Evolutionary conservation across 306 rosid genomes (phyloP), one percentile per base, ranked within the genome.

Genomic region (Trifolium fragiferum): DNA sequence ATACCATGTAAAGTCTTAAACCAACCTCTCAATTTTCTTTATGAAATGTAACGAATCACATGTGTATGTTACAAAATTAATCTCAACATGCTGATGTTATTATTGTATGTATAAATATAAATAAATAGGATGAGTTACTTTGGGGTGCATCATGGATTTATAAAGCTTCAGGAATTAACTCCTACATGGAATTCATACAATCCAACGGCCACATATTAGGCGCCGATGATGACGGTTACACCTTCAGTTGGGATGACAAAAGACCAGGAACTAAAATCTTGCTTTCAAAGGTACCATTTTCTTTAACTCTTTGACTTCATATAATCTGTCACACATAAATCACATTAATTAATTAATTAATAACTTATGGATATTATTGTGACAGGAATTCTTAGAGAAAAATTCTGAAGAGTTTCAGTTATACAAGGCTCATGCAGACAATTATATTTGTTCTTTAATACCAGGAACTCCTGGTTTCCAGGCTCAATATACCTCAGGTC

Each of bases 81-180:
- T 16, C 7, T 60, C 12, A 32, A 16, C 60, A 33, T 19, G 7
- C 12, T 69, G 32, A 61, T 66, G 16, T 38, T 43, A 57, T 5
- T 57, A 74, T 53, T 63, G 72, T 43, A 51, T 55, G 0, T 7
- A 53, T 59, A 25, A 25, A 27, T 27, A 27, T 27, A n/a, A 35
- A 32, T 15, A 5, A 57, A 38, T 65, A 93, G 98, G 98, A 93
- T 78, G 98, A 93, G 80, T 96, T 93, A 82, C 89, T 93, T 10
- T 93, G 98, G 97, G 96, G 92, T 53, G 96, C 97, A 14, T 86
- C 98, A 9, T 93, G 98, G 97, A 80, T 93, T 51, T 86, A 91
- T 37, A 86, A 73, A 78, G 98, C 98, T 66, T 89, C 98, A 0
- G 79, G 85, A 72, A 70, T 53, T 23, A 75, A 67, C 63, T 80